These are phyloP conservation scores for Falciphora oryzae DNA, from an alignment of 2,329 filamentous ascomycete species.

Conservation along the genomic window DNA sequence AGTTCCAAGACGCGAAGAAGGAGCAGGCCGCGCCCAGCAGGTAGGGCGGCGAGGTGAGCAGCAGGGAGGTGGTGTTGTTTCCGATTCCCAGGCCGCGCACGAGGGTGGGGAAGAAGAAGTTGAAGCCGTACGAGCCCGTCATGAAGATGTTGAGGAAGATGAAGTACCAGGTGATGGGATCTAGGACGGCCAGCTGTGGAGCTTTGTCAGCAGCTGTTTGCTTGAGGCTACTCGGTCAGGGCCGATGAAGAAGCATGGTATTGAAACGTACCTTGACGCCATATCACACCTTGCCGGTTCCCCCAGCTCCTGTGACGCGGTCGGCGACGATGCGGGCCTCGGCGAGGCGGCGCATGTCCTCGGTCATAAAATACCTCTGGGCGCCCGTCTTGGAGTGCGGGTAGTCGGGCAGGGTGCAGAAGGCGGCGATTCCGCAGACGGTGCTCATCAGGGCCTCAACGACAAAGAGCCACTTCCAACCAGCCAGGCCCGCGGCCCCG, in stretches of 20 bases:
- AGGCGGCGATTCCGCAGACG: neutral
- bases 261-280: slow-evolving; percentile 4
- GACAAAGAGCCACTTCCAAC: slow-evolving; percentile 12
- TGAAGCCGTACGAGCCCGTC: slow-evolving; percentile 7
- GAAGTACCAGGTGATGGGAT: no score
- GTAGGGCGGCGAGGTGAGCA: slow-evolving; percentile 3
- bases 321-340: slow-evolving; percentile 3
- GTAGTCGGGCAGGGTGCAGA: slow-evolving; percentile 3
- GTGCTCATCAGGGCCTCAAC: slow-evolving; percentile 1
- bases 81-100: slow-evolving; percentile 3
- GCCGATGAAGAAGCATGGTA: neutral
- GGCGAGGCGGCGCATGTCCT: slow-evolving; percentile 2
- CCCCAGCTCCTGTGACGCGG: neutral
- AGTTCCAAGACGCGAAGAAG: slow-evolving; percentile 10
- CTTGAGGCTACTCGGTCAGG: no score
- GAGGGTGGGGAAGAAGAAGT: slow-evolving; percentile 6
- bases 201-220: neutral
- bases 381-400: slow-evolving; percentile 3
- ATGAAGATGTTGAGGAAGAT: slow-evolving; percentile 7
- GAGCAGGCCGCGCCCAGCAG: neutral
- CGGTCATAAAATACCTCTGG: neutral
- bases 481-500: neutral
- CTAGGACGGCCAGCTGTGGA: no score
- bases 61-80: neutral
- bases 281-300: slow-evolving; percentile 2